These are phyloP conservation scores for Leucoagaricus sp. DNA, from an alignment of 1,284 basidiomycete genomes.

Conservation along the genomic window DNA sequence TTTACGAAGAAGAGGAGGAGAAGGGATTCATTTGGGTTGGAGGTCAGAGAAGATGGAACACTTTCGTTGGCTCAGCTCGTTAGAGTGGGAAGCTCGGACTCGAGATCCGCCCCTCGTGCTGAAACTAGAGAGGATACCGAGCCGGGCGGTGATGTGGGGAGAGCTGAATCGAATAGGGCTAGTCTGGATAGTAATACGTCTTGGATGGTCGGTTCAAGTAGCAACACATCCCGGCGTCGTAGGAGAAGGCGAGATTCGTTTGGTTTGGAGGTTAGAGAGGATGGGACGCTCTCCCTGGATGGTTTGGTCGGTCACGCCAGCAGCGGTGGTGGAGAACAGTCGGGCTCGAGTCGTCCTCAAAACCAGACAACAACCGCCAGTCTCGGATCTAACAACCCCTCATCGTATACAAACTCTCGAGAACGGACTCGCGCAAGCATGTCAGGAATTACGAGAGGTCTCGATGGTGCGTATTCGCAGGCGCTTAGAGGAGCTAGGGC, in stretches of 20 bases:
- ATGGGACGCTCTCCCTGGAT: slow-evolving; percentile 10
- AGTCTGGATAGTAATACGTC: not conserved
- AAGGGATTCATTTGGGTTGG: not conserved
- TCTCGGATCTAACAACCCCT: too few species aligned
- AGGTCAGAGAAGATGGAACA: not conserved
- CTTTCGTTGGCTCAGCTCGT: not conserved
- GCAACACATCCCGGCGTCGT: not conserved
- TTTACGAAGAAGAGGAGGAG: not conserved
- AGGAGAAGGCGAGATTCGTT: slow-evolving; percentile 1
- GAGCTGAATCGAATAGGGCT: not conserved
- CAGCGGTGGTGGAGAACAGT: not conserved
- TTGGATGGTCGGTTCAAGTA: not conserved
- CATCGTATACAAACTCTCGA: too few species aligned
- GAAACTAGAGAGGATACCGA: not conserved
- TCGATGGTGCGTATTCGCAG: not conserved
- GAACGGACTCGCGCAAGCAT: too few species aligned
- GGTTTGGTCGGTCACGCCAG: not conserved
- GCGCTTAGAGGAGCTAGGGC: not conserved
- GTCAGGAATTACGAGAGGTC: not conserved
- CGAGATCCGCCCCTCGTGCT: not conserved
- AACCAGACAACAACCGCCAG: too few species aligned
- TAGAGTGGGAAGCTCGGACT: not conserved
- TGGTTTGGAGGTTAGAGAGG: slow-evolving; percentile 7
- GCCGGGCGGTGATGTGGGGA: not conserved
- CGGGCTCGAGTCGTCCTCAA: not conserved